Base-by-base conservation (phyloP, 179 eudicot genomes). In the Silene noctiflora region DNA sequence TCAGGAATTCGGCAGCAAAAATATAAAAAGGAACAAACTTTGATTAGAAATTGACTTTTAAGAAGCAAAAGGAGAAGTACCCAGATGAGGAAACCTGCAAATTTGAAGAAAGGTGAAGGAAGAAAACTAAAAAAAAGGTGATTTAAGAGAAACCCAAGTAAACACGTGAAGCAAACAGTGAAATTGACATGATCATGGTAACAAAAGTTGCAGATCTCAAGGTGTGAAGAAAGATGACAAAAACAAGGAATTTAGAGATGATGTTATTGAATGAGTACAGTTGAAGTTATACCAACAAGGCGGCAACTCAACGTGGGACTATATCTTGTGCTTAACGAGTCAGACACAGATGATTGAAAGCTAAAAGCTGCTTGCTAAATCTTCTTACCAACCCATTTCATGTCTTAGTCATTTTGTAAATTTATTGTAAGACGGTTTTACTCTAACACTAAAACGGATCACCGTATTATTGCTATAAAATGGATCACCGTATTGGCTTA, bases 91-190 rank as follows among this genome's bases (percentile, higher is more conserved):
- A 64, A 74, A 61, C 25, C 72, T 46, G 71, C 75, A 73, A 77
- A 77, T 59, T 35, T 24, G 59, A 19, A 39, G 7, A 27, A 81
- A 25, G 5, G 14, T 14, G 58, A 12, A 51, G 56, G 56, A 51
- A 53, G 13, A 1, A 31, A 72, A 55, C 2, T 13, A 17, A 31
- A 8, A 51, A 48, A 11, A 33, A 72, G 77, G 33, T 73, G 65
- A 81, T 67, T 68, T 73, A 73, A 74, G 6, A 55, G 58, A 17
- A 4, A 69, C 48, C 48, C 33, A 27, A 12, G 48, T 73, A 10
- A 42, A 67, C 72, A 77, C 72, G 81, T 81, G 84, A 70, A 24
- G 4, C 63, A 75, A 81, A 81, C 84, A 81, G 84, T 77, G 68
- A 77, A 69, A 74, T 39, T 25, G 42, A 74, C 9, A 69, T 73